Base-by-base conservation (phyloP, 1,284 basidiomycete species). In the Pterula multifida region DNA sequence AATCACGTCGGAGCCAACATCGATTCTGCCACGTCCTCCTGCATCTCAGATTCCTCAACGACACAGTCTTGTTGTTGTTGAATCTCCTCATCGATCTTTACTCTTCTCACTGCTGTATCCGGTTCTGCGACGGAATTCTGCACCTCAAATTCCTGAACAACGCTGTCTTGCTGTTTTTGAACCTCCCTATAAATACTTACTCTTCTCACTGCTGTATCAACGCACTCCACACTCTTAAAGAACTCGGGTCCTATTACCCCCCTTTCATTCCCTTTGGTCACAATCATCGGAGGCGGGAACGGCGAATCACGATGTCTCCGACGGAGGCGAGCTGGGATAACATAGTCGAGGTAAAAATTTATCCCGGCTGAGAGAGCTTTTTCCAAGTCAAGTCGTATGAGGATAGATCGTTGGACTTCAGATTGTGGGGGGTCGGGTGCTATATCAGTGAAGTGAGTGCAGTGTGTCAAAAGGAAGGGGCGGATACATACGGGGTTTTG, bases 361-460 rank as follows among this genome's bases (percentile, higher is more conserved):
- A 88, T 68, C 1, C 79, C 81, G 6, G 72, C 76, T 39, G 67
- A 67, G 24, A 89, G 63, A 0, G 82, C 82, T 49, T 70, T 72
- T 22, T 67, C 64, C 9, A 85, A 64, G 57, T 90, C 71, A 52
- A 90, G 65, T 54, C 76, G 84, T 50, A 90, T 76, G 47, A 84
- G 68, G 17, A 88, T 65, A 50, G 39, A 42, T 6, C 39, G 39
- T 6, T 42, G 39, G 4, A 42, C 9, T 19, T 42, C 39, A 9
- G 39, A 42, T 9, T 42, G 39, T 42, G 39, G 39, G 39, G 39
- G 21, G 4, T n/a, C 6, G 6, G 39, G 39, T 6, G 39, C 39
- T 42, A 22, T 6, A 22, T 11, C 9, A 22, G n/a, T 11, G 32
- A 35, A 35, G n/a, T 35, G 32, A 35, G 32, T 35, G n/a, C n/a